Evolutionary conservation across 2,329 filamentous ascomycete species (phyloP).

Genomic region (Penicillium sp.): DNA sequence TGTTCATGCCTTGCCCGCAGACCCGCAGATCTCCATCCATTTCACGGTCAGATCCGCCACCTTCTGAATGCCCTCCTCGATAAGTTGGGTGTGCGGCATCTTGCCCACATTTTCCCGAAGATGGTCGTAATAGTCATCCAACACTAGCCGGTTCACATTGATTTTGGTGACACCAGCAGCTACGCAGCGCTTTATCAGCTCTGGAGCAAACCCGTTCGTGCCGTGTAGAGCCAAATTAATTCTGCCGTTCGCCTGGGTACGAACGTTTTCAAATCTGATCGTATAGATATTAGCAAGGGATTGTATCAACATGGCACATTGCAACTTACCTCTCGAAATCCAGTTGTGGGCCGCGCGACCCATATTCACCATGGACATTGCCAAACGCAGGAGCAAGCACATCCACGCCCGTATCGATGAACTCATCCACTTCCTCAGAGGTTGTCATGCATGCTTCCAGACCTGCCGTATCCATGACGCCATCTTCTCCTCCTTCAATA

Average conservation of each 20-base stretch:
- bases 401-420: conserved; percentile 70
- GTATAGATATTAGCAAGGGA: neutral
- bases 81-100: conserved; percentile 31
- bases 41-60: conserved; percentile 27
- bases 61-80: conserved; percentile 33
- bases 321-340: conserved; percentile 41
- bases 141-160: conserved; percentile 52
- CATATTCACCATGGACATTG: conserved; percentile 73
- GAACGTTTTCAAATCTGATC: conserved; percentile 45
- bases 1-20: conserved; percentile 18
- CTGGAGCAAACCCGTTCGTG: conserved; percentile 56
- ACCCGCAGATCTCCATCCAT: conserved; percentile 27
- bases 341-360: conserved; percentile 62
- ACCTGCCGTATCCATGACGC: conserved; percentile 67
- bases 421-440: conserved; percentile 68
- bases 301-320: neutral
- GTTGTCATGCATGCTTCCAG: conserved; percentile 63
- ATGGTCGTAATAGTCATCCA: conserved; percentile 21
- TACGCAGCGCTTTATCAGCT: conserved; percentile 56
- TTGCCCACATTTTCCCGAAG: conserved; percentile 19
- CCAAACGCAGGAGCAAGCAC: conserved; percentile 73
- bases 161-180: conserved; percentile 56
- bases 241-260: conserved; percentile 48
- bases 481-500: conserved; percentile 73
- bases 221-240: conserved; percentile 59